Base-by-base conservation (phyloP, 2,329 filamentous ascomycete species). In the Aureobasidium musti region DNA sequence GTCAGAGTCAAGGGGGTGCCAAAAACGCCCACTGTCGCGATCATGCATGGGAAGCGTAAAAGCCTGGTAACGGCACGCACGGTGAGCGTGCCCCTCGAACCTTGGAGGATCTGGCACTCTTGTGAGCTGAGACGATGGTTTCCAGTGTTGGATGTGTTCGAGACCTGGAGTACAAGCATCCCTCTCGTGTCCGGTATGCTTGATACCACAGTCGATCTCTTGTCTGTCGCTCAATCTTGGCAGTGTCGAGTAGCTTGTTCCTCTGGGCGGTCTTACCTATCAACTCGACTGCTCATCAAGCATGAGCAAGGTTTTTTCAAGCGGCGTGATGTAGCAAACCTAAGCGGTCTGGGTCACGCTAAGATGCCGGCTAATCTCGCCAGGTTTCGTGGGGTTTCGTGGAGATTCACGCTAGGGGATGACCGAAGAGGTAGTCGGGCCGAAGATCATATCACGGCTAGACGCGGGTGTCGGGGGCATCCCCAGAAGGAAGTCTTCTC, bases 261-360 rank as follows among this genome's bases (percentile, higher is more conserved):
- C 28, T 49, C 28, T 61, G 43, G 57, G 57, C 41, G 57, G n/a
- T 61, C 57, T 47, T 61, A 61, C 57, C 57, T 11, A 30, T 28
- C 14, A 14, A 30, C 6, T 47, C 21, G 41, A 49, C n/a, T 33
- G 41, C 56, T 45, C 41, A 63, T 52, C 26, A 41, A 52, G 45
- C 45, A 50, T 43, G 28, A 17, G n/a, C 41, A 50, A 50, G 57
- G 39, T 61, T 49, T 41, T 19, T 17, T n/a, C n/a, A n/a, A 45
- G 35, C 60, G 30, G 61, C 41, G 35, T 10, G 28, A 13, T 10
- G 43, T 23, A 49, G 41, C 3, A 61, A 33, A 35, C 17, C 14
- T 43, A 64, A 53, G 49, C 37, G 37, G 49, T 35, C 61, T 64
- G 61, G 61, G 45, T 39, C 61, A 45, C 61, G 61, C 61, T 64